Base-by-base conservation (phyloP, 306 rosid genomes). In the Lathyrus aphaca region DNA sequence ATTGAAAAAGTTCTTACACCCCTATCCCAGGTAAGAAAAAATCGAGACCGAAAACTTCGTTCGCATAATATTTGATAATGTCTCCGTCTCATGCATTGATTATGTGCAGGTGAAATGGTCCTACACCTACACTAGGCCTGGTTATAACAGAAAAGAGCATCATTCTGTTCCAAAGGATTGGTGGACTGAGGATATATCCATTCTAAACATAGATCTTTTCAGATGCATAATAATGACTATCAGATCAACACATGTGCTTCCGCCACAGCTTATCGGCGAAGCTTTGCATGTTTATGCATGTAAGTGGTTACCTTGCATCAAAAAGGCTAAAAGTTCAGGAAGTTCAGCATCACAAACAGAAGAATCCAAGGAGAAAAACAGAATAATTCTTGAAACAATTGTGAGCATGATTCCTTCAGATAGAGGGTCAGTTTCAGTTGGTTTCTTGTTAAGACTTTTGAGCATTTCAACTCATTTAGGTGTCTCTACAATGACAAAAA, bases 131-230 rank as follows among this genome's bases (percentile, higher is more conserved):
- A 94, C 99, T 0, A 87, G 99, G 84, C 99, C 91, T 0, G 99
- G 99, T 73, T 91, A 88, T 75, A 73, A 40, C 37, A 84, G 72
- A 72, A 91, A 89, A 70, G 84, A 80, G 23, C 88, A 84, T 62
- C 84, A 86, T 74, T 83, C 89, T 71, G 96, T 87, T 40, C 97
- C 97, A 14, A 94, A 82, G 73, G 99, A 94, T 85, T 94, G 99
- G 99, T 94, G 99, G 99, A 94, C 97, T 0, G 97, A 94, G 79
- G 99, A 94, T 69, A 71, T 94, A 10, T 76, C 97, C n/a, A 94
- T 89, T 74, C 95, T 94, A 15, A 86, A 89, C 77, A 81, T 91
- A 55, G 97, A 94, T 82, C 80, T 86, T 60, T 91, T 94, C 63
- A 82, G 96, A 19, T 91, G 92, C 59, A 77, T 94, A 67, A 73